These are phyloP conservation scores for Elongisporangium undulatum DNA, from an alignment of 352 stramenopile species.

Conservation along the genomic window DNA sequence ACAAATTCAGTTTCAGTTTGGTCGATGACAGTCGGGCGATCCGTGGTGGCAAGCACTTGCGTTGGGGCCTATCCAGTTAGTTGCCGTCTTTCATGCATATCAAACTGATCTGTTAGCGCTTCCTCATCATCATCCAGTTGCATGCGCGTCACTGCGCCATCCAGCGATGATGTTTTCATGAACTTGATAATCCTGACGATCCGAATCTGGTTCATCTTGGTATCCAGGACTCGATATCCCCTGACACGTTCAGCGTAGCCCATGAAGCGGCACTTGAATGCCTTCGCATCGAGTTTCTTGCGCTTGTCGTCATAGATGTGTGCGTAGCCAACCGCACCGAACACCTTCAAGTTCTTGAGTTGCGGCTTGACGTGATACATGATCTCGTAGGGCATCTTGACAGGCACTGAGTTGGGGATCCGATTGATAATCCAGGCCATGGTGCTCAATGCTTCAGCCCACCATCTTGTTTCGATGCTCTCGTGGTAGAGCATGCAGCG, in stretches of 20 bases:
- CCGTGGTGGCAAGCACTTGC: too few relatives aligned
- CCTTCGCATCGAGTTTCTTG: slow-evolving; percentile 13
- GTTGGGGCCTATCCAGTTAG: too few relatives aligned
- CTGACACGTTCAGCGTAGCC: slow-evolving; percentile 15
- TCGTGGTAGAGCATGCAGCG: slow-evolving; percentile 13
- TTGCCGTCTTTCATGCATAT: too few relatives aligned
- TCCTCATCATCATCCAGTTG: too few relatives aligned
- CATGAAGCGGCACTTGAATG: slow-evolving; percentile 17
- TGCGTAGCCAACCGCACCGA: slow-evolving; percentile 11
- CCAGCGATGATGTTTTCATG: too few relatives aligned
- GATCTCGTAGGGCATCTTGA: slow-evolving; percentile 11
- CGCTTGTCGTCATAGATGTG: slow-evolving; percentile 9
- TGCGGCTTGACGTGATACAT: neutral
- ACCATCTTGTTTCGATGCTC: slow-evolving; percentile 7
- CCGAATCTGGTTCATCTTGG: slow-evolving; percentile 1
- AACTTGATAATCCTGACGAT: neutral
- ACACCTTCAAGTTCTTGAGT: slow-evolving; percentile 12
- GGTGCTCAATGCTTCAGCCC: slow-evolving; percentile 13
- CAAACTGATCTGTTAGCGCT: too few relatives aligned
- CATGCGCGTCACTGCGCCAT: too few relatives aligned
- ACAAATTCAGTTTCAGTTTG: too few relatives aligned
- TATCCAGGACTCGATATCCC: slow-evolving; percentile 12
- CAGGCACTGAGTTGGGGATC: slow-evolving; percentile 5
- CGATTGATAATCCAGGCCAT: slow-evolving; percentile 13
- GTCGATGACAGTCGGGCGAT: too few relatives aligned